Evolutionary conservation across 1,284 basidiomycete species (phyloP).

Genomic region (Trametes hirsuta): DNA sequence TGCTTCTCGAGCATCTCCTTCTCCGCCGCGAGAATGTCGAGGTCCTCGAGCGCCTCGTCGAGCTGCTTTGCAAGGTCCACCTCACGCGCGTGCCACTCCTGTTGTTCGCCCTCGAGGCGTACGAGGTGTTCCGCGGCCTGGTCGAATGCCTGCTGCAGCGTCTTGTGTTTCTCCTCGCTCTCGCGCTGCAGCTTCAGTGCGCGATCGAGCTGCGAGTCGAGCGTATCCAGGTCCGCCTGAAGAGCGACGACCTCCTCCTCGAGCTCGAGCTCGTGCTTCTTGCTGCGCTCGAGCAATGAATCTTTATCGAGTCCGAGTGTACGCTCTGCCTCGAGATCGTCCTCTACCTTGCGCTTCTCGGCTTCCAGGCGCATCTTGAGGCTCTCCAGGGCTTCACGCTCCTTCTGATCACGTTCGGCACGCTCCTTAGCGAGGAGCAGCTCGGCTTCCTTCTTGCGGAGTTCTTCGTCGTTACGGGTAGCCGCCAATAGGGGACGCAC

Average conservation of each 20-base stretch:
- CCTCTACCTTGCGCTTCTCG: slow-evolving; percentile 83
- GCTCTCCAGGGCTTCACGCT: slow-evolving; percentile 77
- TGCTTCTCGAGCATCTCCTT: slow-evolving; percentile 65
- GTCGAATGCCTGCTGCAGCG: slow-evolving; percentile 74
- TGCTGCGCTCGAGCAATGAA: slow-evolving; percentile 81
- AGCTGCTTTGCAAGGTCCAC: slow-evolving; percentile 58
- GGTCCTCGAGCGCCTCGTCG: slow-evolving; percentile 61
- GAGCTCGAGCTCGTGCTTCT: slow-evolving; percentile 82
- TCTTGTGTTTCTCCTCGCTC: slow-evolving; percentile 76
- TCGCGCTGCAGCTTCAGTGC: slow-evolving; percentile 78
- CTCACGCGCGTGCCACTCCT: slow-evolving; percentile 68
- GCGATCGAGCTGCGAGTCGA: slow-evolving; percentile 87
- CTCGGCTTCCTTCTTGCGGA: slow-evolving; percentile 88
- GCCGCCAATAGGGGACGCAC: slow-evolving; percentile 92
- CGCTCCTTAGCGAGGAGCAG: slow-evolving; percentile 81
- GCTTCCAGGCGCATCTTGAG: slow-evolving; percentile 80
- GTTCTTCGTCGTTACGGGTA: slow-evolving; percentile 91
- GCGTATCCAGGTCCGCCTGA: slow-evolving; percentile 81
- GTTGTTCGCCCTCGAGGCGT: slow-evolving; percentile 77
- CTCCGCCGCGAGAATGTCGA: slow-evolving; percentile 58
- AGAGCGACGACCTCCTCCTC: slow-evolving; percentile 85
- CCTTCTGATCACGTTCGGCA: slow-evolving; percentile 83
- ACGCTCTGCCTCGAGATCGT: slow-evolving; percentile 83
- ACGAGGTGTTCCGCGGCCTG: slow-evolving; percentile 85
- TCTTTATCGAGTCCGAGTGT: slow-evolving; percentile 86